These are phyloP conservation scores for Candida suzukii DNA, from an alignment of 805 yeast genomes.

Conservation along the genomic window DNA sequence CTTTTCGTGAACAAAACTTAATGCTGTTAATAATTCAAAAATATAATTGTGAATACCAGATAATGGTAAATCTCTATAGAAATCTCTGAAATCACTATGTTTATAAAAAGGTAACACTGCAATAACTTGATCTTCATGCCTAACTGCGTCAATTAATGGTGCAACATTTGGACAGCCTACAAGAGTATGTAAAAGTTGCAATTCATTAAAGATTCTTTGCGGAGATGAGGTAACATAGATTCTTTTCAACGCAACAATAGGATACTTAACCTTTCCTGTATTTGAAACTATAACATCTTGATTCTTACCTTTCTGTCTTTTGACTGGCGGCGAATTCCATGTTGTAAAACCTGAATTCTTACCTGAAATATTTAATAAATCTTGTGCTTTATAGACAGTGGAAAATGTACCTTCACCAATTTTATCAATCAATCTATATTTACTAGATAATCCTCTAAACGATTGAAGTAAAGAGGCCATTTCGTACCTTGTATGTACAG, in stretches of 20 bases:
- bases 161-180: slow-evolving; percentile 72
- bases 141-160: slow-evolving; percentile 79
- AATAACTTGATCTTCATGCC: slow-evolving; percentile 86
- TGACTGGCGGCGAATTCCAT: slow-evolving; percentile 25
- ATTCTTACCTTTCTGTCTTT: slow-evolving; percentile 2
- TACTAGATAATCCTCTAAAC: slow-evolving; percentile 23
- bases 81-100: slow-evolving; percentile 85
- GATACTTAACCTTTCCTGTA: slow-evolving; percentile 26
- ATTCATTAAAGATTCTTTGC: slow-evolving; percentile 80
- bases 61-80: slow-evolving; percentile 72
- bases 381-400: slow-evolving; percentile 57
- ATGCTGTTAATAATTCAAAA: slow-evolving; percentile 69
- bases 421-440: slow-evolving; percentile 35
- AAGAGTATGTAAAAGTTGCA: slow-evolving; percentile 64
- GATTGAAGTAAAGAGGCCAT: slow-evolving; percentile 18
- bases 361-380: slow-evolving; percentile 19
- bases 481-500: slow-evolving; percentile 27
- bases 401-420: slow-evolving; percentile 86
- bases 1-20: slow-evolving; percentile 67
- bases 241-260: slow-evolving; percentile 77
- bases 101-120: slow-evolving; percentile 89
- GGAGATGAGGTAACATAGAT: slow-evolving; percentile 96
- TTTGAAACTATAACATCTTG: neutral
- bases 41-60: slow-evolving; percentile 77
- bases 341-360: slow-evolving; percentile 15